Evolutionary conservation across 75 land plant species (phyloP).

Genomic region (Pseudotsuga menziesii): DNA sequence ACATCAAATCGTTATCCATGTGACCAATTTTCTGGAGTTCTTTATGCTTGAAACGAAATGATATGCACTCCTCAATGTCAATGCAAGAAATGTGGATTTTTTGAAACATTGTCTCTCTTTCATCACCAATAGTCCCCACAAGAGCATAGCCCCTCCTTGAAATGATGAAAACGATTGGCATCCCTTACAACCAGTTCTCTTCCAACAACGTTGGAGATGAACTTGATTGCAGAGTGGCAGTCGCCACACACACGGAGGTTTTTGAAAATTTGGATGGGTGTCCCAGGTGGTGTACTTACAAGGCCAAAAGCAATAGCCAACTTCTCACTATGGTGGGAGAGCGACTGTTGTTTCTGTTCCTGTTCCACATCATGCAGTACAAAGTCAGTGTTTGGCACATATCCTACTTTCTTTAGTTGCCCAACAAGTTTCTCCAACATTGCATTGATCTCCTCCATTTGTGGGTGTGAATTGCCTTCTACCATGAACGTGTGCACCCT

Average conservation of each 20-base stretch:
- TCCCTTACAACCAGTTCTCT: slow-evolving; percentile 30
- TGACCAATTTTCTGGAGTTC: too few species aligned
- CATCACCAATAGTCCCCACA: slow-evolving; percentile 28
- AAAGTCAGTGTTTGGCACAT: slow-evolving; percentile 19
- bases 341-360: slow-evolving; percentile 25
- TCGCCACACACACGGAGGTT: slow-evolving; percentile 33
- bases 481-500: slow-evolving; percentile 24
- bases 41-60: too few species aligned
- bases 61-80: too few species aligned
- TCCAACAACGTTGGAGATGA: slow-evolving; percentile 23
- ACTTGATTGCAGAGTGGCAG: slow-evolving; percentile 24
- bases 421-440: slow-evolving; percentile 13
- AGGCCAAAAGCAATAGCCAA: slow-evolving; percentile 34
- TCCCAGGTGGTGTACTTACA: slow-evolving; percentile 17
- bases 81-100: too few species aligned
- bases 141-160: slow-evolving; percentile 27
- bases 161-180: slow-evolving; percentile 26
- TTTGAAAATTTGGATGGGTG: slow-evolving; percentile 20
- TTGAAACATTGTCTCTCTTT: neutral
- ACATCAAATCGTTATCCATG: too few species aligned
- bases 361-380: slow-evolving; percentile 27
- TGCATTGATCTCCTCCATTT: slow-evolving; percentile 23
- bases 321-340: slow-evolving; percentile 29
- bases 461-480: slow-evolving; percentile 22
- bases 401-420: slow-evolving; percentile 17